Percentiles rank a stretch among this genome's conserved stretches.
Conservation (phyloP, 108 stramenopile genomes). For the Skeletonema grethae region DNA sequence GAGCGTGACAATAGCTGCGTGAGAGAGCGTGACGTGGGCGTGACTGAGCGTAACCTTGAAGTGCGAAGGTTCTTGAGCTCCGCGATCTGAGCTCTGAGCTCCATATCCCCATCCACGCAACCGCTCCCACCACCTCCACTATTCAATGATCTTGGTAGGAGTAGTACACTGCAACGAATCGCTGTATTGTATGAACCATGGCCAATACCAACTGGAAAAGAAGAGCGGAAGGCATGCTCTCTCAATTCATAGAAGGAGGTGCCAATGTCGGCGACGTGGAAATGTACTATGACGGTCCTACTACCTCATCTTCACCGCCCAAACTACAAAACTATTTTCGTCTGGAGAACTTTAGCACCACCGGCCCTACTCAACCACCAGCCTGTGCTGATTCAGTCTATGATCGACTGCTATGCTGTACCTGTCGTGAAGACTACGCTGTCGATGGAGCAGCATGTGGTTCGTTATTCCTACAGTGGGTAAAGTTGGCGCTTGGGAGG, state of each 20-base stretch:
- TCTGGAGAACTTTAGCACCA: constrained; percentile 27
- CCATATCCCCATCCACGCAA: too few species aligned
- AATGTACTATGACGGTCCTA: neutral
- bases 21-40: too few species aligned
- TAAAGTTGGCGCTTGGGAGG: constrained; percentile 55
- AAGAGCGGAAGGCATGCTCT: constrained; percentile 37
- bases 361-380: constrained; percentile 5
- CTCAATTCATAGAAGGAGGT: constrained; percentile 30
- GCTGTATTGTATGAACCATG: neutral
- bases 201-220: constrained; percentile 25
- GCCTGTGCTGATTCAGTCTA: constrained; percentile 13
- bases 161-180: too few species aligned
- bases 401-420: constrained; percentile 13
- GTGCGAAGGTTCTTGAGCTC: too few species aligned
- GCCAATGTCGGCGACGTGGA: neutral
- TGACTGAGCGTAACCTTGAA: too few species aligned
- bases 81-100: too few species aligned
- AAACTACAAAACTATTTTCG: neutral
- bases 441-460: constrained; percentile 16
- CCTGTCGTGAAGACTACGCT: neutral
- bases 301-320: neutral
- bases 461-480: constrained; percentile 50
- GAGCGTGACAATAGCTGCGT: too few species aligned
- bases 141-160: too few species aligned
- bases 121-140: too few species aligned